These are phyloP conservation scores for Iberis pinnata DNA, from an alignment of 345 rosid genomes.

Conservation along the genomic window DNA sequence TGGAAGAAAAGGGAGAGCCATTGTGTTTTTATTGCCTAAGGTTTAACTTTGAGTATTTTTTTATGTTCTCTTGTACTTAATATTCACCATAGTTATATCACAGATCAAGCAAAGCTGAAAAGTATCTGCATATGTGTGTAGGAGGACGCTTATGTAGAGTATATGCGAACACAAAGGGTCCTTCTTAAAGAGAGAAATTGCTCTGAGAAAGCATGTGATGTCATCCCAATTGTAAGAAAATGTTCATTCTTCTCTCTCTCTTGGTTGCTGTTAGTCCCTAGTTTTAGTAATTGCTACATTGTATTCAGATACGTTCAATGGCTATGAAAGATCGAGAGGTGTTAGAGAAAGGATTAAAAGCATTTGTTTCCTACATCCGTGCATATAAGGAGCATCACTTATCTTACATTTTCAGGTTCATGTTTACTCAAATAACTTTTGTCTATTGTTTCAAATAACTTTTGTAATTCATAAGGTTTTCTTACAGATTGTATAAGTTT, in stretches of 20 bases:
- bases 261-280: not conserved
- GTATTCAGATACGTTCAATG: slow-evolving; percentile 53
- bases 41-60: slow-evolving; percentile 27
- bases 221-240: slow-evolving; percentile 56
- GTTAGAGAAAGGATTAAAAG: slow-evolving; percentile 86
- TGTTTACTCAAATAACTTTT: not conserved
- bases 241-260: slow-evolving; percentile 2
- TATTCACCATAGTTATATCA: not conserved
- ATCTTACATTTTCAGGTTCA: slow-evolving; percentile 70
- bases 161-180: slow-evolving; percentile 64
- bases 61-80: not conserved
- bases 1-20: slow-evolving; percentile 73
- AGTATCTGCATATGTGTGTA: slow-evolving; percentile 22
- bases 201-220: slow-evolving; percentile 47
- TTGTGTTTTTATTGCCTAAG: slow-evolving; percentile 71
- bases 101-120: slow-evolving; percentile 8
- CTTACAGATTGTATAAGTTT: slow-evolving; percentile 69
- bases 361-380: slow-evolving; percentile 83
- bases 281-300: slow-evolving; percentile 5
- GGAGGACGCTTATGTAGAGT: slow-evolving; percentile 91
- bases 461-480: not conserved
- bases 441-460: not conserved
- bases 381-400: slow-evolving; percentile 93
- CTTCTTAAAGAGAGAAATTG: slow-evolving; percentile 54
- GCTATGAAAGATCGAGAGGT: slow-evolving; percentile 76